Evolutionary conservation across 1,284 basidiomycete species (phyloP).

Genomic region (Heterobasidion parviporum): DNA sequence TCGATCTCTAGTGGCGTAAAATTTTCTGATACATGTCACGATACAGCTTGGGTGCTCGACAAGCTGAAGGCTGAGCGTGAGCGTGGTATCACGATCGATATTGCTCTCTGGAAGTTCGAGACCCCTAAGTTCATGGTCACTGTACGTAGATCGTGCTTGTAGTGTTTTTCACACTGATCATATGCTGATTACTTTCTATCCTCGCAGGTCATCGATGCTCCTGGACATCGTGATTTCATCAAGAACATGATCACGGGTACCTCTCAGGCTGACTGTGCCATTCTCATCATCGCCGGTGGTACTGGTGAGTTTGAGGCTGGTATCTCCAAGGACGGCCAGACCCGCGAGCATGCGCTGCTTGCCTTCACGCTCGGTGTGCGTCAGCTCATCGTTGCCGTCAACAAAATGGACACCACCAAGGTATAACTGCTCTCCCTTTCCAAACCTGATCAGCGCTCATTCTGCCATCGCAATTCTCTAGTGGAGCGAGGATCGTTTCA

Average conservation of each 20-base stretch:
- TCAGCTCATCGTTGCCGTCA: constrained; percentile 99
- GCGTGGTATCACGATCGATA: constrained; percentile 99
- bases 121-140: constrained; percentile 89
- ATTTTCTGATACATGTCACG: constrained; percentile 7
- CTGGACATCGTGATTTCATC: constrained; percentile 99
- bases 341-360: constrained; percentile 99
- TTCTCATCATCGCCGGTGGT: constrained; percentile 99
- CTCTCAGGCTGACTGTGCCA: constrained; percentile 98
- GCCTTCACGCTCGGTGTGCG: constrained; percentile 99
- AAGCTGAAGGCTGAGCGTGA: constrained; percentile 99
- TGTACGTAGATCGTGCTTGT: constrained; percentile 36
- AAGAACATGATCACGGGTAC: constrained; percentile 99
- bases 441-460: constrained; percentile 11
- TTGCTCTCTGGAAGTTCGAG: constrained; percentile 99
- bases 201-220: constrained; percentile 91
- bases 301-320: constrained; percentile 99
- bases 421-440: constrained; percentile 27
- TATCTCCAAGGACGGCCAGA: constrained; percentile 99
- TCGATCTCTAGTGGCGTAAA: constrained; percentile 5
- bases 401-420: constrained; percentile 99
- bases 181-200: constrained; percentile 4
- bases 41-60: constrained; percentile 95
- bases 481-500: constrained; percentile 99
- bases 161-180: constrained; percentile 6
- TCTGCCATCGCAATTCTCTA: constrained; percentile 22